These are phyloP conservation scores for Aureobasidium subglaciale DNA, from an alignment of 2,329 filamentous ascomycete species.

Conservation along the genomic window DNA sequence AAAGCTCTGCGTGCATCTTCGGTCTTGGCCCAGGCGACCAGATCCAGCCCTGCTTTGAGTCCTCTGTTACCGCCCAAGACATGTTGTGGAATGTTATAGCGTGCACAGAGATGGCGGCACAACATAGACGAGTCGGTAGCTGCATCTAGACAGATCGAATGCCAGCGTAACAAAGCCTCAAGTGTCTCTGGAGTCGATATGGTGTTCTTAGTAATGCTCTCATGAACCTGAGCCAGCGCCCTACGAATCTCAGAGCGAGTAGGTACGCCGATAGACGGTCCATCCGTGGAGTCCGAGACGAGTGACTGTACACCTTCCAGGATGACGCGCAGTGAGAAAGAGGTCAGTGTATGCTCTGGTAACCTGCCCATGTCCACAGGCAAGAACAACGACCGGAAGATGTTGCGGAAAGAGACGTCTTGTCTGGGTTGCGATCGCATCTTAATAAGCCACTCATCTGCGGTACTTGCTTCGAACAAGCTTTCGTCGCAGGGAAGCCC, in stretches of 20 bases:
- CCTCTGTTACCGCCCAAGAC: slow-evolving; percentile 30
- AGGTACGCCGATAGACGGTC: slow-evolving; percentile 34
- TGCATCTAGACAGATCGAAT: slow-evolving; percentile 38
- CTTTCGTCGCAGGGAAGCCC: slow-evolving; percentile 35
- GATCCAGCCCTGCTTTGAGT: slow-evolving; percentile 29
- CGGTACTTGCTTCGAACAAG: slow-evolving; percentile 34
- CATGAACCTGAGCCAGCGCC: slow-evolving; percentile 35
- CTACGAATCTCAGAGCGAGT: slow-evolving; percentile 32
- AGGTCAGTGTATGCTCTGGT: slow-evolving; percentile 31
- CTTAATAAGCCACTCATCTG: slow-evolving; percentile 35
- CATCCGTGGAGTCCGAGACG: slow-evolving; percentile 34
- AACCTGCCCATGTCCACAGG: not conserved
- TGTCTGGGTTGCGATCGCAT: slow-evolving; percentile 28
- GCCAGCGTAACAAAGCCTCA: slow-evolving; percentile 39
- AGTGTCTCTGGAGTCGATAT: slow-evolving; percentile 32
- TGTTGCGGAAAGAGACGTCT: slow-evolving; percentile 33
- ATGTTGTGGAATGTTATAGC: slow-evolving; percentile 34
- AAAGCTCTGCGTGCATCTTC: slow-evolving; percentile 36
- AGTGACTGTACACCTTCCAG: slow-evolving; percentile 40
- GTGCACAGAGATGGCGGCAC: slow-evolving; percentile 34
- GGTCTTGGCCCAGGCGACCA: slow-evolving; percentile 33
- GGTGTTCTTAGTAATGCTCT: slow-evolving; percentile 32
- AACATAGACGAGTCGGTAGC: slow-evolving; percentile 36
- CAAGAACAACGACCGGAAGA: slow-evolving; percentile 35
- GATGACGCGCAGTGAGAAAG: slow-evolving; percentile 37